Percentiles rank a stretch among this genome's conserved stretches.
Conservation (phyloP, 2,329 filamentous ascomycete species). For the Trichoderma oligosporum region DNA sequence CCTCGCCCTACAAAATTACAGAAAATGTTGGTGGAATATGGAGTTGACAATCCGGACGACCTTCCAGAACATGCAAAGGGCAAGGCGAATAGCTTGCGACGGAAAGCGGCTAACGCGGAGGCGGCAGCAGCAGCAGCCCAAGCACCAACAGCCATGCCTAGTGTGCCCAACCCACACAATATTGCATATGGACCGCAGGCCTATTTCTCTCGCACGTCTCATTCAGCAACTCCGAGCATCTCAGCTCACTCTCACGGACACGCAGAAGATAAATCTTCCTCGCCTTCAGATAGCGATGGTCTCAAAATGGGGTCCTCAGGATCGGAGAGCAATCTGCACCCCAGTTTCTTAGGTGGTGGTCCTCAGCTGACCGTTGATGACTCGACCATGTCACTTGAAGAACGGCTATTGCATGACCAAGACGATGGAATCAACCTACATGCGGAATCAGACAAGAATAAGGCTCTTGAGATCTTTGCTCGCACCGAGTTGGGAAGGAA, state of each 20-base stretch:
- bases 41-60: conserved; percentile 86
- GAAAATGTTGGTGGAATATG: conserved; percentile 85
- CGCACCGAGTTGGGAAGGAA: conserved; percentile 49
- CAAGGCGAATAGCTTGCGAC: conserved; percentile 69
- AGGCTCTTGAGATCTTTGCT: conserved; percentile 50
- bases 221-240: conserved; percentile 19
- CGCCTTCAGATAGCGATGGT: conserved; percentile 28
- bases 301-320: conserved; percentile 39
- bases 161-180: conserved; percentile 23
- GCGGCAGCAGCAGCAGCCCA: conserved; percentile 41
- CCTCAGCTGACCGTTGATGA: conserved; percentile 42
- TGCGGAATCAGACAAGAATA: conserved; percentile 45
- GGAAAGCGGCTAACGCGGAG: conserved; percentile 63
- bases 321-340: conserved; percentile 40
- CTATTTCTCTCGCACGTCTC: conserved; percentile 27
- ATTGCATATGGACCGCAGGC: conserved; percentile 27
- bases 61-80: conserved; percentile 77
- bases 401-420: conserved; percentile 47
- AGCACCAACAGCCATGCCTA: conserved; percentile 7
- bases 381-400: conserved; percentile 45
- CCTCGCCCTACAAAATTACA: conserved; percentile 95
- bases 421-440: conserved; percentile 45
- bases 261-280: conserved; percentile 27
- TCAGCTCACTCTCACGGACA: conserved; percentile 30
- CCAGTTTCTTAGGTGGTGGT: conserved; percentile 43